phyloP scores from a whole-genome alignment of 345 rosid genomes.

The Arabis alpina region DNA sequence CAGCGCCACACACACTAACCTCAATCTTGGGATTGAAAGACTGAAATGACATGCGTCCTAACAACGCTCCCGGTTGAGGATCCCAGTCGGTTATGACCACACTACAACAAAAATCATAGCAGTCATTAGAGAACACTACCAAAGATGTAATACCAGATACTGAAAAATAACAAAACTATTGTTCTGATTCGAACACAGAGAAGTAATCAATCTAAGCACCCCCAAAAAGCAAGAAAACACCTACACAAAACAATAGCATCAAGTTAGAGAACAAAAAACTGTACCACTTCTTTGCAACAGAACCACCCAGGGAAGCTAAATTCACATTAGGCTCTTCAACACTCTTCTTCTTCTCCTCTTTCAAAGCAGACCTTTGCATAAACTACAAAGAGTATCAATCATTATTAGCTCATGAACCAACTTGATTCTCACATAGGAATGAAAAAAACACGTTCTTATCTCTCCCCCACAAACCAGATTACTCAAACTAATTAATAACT shows the following conservation, averaged over 20 bases:
- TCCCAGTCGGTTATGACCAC: constrained; percentile 89
- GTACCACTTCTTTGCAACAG: constrained; percentile 69
- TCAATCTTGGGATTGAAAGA: constrained; percentile 91
- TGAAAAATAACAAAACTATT: not conserved
- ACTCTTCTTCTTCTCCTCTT: constrained; percentile 60
- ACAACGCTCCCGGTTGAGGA: constrained; percentile 80
- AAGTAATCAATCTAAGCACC: constrained; percentile 15
- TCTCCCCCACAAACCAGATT: constrained; percentile 1
- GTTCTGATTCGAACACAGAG: not conserved
- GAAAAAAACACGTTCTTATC: not conserved
- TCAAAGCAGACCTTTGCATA: constrained; percentile 80
- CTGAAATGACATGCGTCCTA: constrained; percentile 95
- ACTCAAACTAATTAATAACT: not conserved
- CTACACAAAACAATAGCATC: constrained; percentile 13
- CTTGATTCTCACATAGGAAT: not conserved
- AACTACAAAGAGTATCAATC: constrained; percentile 51
- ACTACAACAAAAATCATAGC: constrained; percentile 44
- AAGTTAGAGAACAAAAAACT: not conserved
- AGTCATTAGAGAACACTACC: constrained; percentile 9
- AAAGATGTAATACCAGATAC: constrained; percentile 6
- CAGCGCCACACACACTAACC: constrained; percentile 57
- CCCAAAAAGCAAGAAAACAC: constrained; percentile 10
- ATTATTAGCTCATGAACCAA: constrained; percentile 1
- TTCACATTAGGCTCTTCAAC: constrained; percentile 63
- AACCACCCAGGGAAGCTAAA: constrained; percentile 44